These are phyloP conservation scores for Maudiozyma pseudohumilis DNA, from an alignment of 805 yeast genomes.

Conservation along the genomic window DNA sequence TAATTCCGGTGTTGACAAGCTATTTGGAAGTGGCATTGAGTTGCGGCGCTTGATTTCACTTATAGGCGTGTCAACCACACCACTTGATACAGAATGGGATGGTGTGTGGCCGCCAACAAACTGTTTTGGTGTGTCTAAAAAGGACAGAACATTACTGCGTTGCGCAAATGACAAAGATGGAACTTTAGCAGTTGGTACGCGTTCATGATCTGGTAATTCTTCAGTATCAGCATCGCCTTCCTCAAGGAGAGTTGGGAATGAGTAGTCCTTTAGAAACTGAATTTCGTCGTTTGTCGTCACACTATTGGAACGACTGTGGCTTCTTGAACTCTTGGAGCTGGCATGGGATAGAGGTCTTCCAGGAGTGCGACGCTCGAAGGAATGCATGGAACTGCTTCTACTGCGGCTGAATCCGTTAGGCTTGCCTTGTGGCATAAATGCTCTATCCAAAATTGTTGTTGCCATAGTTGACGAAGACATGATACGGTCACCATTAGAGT, in stretches of 20 bases:
- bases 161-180: background rate
- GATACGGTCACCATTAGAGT: conserved; percentile 17
- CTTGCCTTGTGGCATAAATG: conserved; percentile 6
- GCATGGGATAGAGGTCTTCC: background rate
- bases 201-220: too few species aligned
- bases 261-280: conserved; percentile 20
- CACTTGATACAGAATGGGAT: background rate
- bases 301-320: too few species aligned
- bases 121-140: conserved; percentile 1
- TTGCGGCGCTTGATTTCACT: conserved; percentile 1
- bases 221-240: conserved; percentile 11
- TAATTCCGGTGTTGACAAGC: conserved; percentile 17
- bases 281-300: too few species aligned
- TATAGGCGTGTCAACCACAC: background rate
- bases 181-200: too few species aligned
- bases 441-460: conserved; percentile 11
- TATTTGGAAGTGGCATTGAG: background rate
- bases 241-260: conserved; percentile 25
- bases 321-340: too few species aligned
- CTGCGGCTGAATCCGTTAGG: background rate
- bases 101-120: background rate
- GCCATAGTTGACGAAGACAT: conserved; percentile 27
- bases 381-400: background rate
- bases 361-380: background rate
- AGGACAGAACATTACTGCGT: background rate